Conservation (phyloP, 2,329 filamentous ascomycete species). For the Xenoacremonium recifei region DNA sequence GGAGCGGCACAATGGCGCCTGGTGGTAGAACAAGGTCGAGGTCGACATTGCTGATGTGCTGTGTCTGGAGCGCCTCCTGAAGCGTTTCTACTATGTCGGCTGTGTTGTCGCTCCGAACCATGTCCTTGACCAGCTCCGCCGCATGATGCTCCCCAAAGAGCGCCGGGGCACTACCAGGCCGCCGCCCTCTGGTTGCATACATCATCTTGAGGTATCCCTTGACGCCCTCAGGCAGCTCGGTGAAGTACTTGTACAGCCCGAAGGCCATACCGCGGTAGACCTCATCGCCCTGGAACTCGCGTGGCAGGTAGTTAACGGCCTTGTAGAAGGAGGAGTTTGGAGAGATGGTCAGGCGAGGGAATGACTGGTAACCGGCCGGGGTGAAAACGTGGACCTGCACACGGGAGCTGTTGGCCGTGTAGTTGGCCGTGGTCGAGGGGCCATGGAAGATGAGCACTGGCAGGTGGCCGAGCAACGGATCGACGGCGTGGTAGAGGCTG, state of each 20-base stretch:
- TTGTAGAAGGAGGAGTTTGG: slow-evolving; percentile 89
- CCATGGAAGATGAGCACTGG: slow-evolving; percentile 91
- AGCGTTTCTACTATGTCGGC: slow-evolving; percentile 71
- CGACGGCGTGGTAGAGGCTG: slow-evolving; percentile 84
- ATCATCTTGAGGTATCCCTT: slow-evolving; percentile 67
- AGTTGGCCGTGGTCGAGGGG: slow-evolving; percentile 84
- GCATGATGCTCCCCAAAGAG: slow-evolving; percentile 92
- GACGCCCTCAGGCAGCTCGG: slow-evolving; percentile 75
- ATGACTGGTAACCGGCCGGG: slow-evolving; percentile 84
- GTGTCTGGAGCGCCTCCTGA: slow-evolving; percentile 73
- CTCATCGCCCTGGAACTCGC: slow-evolving; percentile 94
- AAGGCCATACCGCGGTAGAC: slow-evolving; percentile 88
- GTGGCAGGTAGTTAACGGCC: slow-evolving; percentile 84
- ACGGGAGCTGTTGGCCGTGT: slow-evolving; percentile 82
- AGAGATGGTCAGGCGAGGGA: slow-evolving; percentile 86
- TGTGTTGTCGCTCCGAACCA: slow-evolving; percentile 78
- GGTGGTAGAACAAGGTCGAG: slow-evolving; percentile 82
- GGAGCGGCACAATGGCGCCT: slow-evolving; percentile 68
- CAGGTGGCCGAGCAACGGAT: slow-evolving; percentile 77
- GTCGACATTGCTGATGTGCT: slow-evolving; percentile 82
- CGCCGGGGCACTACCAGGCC: slow-evolving; percentile 62
- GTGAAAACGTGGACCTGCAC: slow-evolving; percentile 94
- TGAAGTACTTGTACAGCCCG: slow-evolving; percentile 90
- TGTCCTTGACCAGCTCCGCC: slow-evolving; percentile 81
- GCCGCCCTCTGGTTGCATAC: slow-evolving; percentile 54